Evolutionary conservation across 805 yeast species (phyloP).

Genomic region (Zygosaccharomyces siamensis): DNA sequence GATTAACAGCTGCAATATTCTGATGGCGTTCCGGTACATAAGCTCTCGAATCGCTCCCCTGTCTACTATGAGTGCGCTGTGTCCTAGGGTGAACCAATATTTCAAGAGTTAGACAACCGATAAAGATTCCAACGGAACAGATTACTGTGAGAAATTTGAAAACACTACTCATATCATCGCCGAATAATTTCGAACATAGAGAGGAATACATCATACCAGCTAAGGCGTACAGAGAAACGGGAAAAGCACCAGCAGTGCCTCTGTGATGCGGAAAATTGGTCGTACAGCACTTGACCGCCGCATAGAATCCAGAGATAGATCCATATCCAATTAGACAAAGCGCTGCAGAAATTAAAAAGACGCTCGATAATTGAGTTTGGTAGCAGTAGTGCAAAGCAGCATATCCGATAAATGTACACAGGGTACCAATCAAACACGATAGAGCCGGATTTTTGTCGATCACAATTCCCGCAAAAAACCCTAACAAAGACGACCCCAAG

Average conservation of each 20-base stretch:
- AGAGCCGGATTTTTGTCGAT: constrained; percentile 53
- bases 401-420: constrained; percentile 52
- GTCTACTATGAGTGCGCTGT: constrained; percentile 2
- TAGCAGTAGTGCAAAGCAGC: constrained; percentile 47
- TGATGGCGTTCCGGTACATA: constrained; percentile 7
- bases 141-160: constrained; percentile 50
- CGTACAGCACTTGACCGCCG: constrained; percentile 45
- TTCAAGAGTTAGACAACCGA: constrained; percentile 32
- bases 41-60: background rate
- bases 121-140: constrained; percentile 38
- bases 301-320: constrained; percentile 54
- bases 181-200: constrained; percentile 49
- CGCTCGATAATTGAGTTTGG: constrained; percentile 36
- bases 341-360: constrained; percentile 43
- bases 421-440: constrained; percentile 52
- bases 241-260: constrained; percentile 66
- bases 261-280: constrained; percentile 66
- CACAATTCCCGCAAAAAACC: constrained; percentile 63
- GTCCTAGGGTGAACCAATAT: constrained; percentile 13
- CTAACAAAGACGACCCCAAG: constrained; percentile 64
- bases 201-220: constrained; percentile 63
- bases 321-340: constrained; percentile 59
- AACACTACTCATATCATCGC: constrained; percentile 49
- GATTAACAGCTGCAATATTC: constrained; percentile 17
- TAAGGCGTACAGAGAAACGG: constrained; percentile 65